Conservation (phyloP, 2,329 filamentous ascomycete species). For the Apiospora arundinis region DNA sequence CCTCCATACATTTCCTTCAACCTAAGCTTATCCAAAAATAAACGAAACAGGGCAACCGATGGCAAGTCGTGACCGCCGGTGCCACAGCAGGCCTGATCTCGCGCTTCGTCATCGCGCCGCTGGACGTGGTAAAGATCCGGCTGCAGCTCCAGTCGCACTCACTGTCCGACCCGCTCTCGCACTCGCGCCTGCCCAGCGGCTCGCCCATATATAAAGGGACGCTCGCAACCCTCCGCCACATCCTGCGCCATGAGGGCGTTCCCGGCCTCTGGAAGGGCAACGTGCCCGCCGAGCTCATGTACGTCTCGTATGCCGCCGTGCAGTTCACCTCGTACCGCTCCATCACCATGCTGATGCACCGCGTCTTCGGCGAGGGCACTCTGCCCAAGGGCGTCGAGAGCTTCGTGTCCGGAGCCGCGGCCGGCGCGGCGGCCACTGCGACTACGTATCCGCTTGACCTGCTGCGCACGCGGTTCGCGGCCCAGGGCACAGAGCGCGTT, state of each 20-base stretch:
- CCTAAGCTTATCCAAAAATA: conserved; percentile 13
- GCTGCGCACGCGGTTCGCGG: conserved; percentile 93
- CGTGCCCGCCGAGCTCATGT: conserved; percentile 91
- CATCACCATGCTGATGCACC: conserved; percentile 70
- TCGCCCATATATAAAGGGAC: conserved; percentile 75
- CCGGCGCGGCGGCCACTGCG: conserved; percentile 82
- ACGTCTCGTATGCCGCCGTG: conserved; percentile 85
- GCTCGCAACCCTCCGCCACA: conserved; percentile 75
- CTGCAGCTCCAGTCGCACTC: conserved; percentile 92
- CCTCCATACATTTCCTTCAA: neutral
- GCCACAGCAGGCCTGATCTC: conserved; percentile 83
- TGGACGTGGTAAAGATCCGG: conserved; percentile 98
- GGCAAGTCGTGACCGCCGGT: conserved; percentile 63
- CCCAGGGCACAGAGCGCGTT: conserved; percentile 81
- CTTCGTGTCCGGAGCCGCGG: conserved; percentile 83
- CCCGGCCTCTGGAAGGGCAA: conserved; percentile 97
- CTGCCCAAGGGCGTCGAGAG: conserved; percentile 75
- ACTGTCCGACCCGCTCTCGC: conserved; percentile 73
- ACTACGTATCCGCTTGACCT: conserved; percentile 93
- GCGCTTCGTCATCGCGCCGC: conserved; percentile 90
- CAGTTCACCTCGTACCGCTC: conserved; percentile 92
- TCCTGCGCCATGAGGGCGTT: conserved; percentile 81
- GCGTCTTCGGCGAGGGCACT: conserved; percentile 48
- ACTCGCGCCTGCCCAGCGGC: conserved; percentile 51
- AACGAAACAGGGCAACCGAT: conserved; percentile 54